Evolutionary conservation across 257 asterid genomes (phyloP), one percentile per base, ranked within the genome.

Genomic region (Vinca minor): DNA sequence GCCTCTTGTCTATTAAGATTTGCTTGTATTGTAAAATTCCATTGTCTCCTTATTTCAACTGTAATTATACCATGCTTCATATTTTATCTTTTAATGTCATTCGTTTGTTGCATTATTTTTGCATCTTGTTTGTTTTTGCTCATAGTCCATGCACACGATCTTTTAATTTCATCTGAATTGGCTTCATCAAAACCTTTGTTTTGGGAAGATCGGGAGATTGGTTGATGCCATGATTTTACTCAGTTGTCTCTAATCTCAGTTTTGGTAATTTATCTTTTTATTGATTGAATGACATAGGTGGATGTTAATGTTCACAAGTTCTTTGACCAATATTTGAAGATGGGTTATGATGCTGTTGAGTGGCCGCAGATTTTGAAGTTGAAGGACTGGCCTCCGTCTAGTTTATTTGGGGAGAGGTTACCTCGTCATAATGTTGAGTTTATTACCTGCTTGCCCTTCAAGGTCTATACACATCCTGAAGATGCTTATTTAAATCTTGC

Each of bases 301-400:
- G 84, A 82, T 69, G 71, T 91, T 66, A 86, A 82, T 77, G 69
- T 82, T 52, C 86, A 73, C 78, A 38, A 83, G 69, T 92, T 88
- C 66, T 92, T 92, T 77, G 73, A 64, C 8, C 95, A 87, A 18
- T 91, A 86, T 65, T 71, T 78, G 49, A 47, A 69, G 15, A 82
- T 82, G 46, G 69, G 55, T 29, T 75, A 39, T 38, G 92, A 79
- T 54, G 0, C 0, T 23, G 0, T 12, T 8, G 75, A 66, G 0
- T 91, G 95, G 98, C 98, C 96, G 17, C 68, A 76, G 78, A 75
- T 88, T 64, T 82, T 91, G 45, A 88, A 91, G 79, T 72, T 91
- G 73, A 86, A 88, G 74, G 98, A 91, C 74, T 91, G 98, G 98
- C 98, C 96, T 67, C 89, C 98, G 20, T 76, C 94, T 57, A 89